Evolutionary conservation across 1,284 basidiomycete genomes (phyloP), one percentile per base, ranked within the genome.

Genomic region (Tylopilus microsporus): DNA sequence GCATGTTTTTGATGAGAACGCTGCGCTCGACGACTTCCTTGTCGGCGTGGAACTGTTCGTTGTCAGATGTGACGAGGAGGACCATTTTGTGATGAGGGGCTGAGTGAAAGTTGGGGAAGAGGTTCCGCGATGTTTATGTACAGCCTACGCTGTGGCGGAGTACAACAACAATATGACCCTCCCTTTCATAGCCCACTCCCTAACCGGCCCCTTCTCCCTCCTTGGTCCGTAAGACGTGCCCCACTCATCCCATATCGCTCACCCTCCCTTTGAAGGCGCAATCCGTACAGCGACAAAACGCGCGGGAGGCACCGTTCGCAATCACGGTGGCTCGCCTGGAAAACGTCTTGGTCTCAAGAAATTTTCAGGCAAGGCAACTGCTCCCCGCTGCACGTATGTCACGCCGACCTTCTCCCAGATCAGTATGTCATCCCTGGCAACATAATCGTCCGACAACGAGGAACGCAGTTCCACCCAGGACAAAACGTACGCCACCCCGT

Each of bases 1-100:
- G 89, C 96, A 99, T 98, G 81, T 97, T 94, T 83, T 97, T 98
- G 78, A 99, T 97, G 68, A 99, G 86, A 19, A 96, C 91, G 64
- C 88, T 92, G 73, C 95, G 91, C 79, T 94, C 92, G 59, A 94
- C 94, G 59, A 99, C 92, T 65, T 96, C 92, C 75, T 89, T 91
- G 73, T 98, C 94, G 65, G 96, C 92, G 62, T 84, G 84, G 77
- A 98, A 99, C 65, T 91, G 85, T 77, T 98, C 96, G 69, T 94
- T 95, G 76, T 99, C 96, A 51, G 96, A 98, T 53, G 95, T 91
- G 70, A 87, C 84, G 74, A 92, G 86, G 66, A 85, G 81, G 70
- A 91, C 87, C 88, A 91, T 90, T 67, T 68, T 79, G 69, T 47
- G 55, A 18, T 56, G 57, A 53, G 43, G 53, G 52, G 56, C 47